Percentiles rank a stretch among this genome's conserved stretches.
phyloP scores from a whole-genome alignment of 23 red algal genomes.

The Gracilaria gracilis region DNA sequence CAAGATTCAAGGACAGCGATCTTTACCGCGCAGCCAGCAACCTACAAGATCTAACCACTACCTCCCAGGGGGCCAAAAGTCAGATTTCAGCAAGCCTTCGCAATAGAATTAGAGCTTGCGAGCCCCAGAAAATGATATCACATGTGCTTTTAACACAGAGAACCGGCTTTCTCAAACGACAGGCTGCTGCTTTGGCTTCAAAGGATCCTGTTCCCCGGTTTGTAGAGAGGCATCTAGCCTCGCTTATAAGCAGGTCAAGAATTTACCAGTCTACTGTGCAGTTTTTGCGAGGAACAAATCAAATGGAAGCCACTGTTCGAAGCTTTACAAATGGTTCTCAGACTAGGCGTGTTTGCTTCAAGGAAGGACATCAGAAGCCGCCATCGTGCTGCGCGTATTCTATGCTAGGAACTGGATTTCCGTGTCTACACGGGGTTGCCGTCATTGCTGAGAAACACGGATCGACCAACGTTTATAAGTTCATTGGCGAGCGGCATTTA shows the following conservation, averaged over 20 bases:
- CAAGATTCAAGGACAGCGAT: slow-evolving; percentile 14
- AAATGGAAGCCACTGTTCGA: not conserved
- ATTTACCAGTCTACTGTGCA: not conserved
- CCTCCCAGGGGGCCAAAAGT: not conserved
- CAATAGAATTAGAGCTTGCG: not conserved
- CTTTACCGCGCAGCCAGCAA: not conserved
- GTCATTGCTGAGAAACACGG: slow-evolving; percentile 19
- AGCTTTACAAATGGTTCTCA: slow-evolving; percentile 10
- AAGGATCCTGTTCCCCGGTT: not conserved
- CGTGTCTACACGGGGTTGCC: slow-evolving; percentile 26
- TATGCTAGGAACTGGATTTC: not conserved
- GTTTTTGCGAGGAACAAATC: not conserved
- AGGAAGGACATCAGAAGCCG: not conserved
- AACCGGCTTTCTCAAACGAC: not conserved
- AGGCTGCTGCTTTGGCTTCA: not conserved
- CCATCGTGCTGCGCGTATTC: slow-evolving; percentile 23
- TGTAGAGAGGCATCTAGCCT: not conserved
- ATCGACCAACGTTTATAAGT: slow-evolving; percentile 4
- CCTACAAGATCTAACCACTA: not conserved
- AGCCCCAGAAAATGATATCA: slow-evolving; percentile 11
- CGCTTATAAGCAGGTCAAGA: not conserved
- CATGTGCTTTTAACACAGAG: not conserved
- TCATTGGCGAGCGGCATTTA: not conserved
- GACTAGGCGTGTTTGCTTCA: not conserved
- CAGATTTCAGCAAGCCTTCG: not conserved